Conservation (phyloP, 305 asterid species). For the Plantago lanceolata region DNA sequence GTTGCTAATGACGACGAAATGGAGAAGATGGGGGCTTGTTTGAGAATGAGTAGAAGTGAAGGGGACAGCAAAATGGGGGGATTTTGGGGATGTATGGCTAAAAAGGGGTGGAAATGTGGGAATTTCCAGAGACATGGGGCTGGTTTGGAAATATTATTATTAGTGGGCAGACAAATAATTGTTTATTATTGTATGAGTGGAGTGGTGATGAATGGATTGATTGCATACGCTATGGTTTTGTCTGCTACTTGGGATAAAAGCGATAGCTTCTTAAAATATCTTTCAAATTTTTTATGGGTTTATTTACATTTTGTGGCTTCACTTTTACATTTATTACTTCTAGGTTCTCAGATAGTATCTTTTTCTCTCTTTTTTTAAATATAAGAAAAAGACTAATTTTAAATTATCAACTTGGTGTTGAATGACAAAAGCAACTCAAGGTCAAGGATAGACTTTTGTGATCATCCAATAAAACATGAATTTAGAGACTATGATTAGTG, state of each 20-base stretch:
- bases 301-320: not conserved
- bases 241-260: not conserved
- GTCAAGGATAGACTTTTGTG: too few species aligned
- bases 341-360: not conserved
- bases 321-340: not conserved
- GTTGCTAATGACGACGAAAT: constrained; percentile 17
- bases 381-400: too few species aligned
- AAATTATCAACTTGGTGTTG: too few species aligned
- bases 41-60: constrained; percentile 17
- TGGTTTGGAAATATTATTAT: not conserved
- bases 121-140: constrained; percentile 22
- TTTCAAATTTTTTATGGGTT: not conserved
- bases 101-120: constrained; percentile 20
- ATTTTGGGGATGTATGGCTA: constrained; percentile 14
- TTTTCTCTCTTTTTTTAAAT: too few species aligned
- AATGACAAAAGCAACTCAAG: too few species aligned
- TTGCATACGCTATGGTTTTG: not conserved
- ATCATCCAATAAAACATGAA: too few species aligned
- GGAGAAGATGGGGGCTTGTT: constrained; percentile 21
- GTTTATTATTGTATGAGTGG: not conserved
- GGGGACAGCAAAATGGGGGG: not conserved
- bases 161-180: constrained; percentile 3
- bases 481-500: too few species aligned
- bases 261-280: not conserved
- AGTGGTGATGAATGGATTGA: not conserved